Evolutionary conservation across 345 rosid species (phyloP).

Genomic region (Corchorus olitorius): DNA sequence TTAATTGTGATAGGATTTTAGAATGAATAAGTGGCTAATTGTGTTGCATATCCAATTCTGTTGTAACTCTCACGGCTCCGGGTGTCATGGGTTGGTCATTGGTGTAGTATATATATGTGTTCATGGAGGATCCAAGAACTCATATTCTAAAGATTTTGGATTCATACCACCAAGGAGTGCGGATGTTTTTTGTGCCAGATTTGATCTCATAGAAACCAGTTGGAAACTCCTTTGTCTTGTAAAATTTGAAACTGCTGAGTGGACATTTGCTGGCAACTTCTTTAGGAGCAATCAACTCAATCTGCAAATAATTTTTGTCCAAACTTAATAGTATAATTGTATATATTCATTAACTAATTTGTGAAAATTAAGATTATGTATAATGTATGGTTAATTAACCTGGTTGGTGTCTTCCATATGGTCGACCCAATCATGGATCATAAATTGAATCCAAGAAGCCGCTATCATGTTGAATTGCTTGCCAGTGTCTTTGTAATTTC

Average conservation of each 20-base stretch:
- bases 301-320: constrained; percentile 23
- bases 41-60: too few species aligned
- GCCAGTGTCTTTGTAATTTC: constrained; percentile 44
- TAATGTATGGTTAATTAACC: constrained; percentile 20
- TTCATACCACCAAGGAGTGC: constrained; percentile 68
- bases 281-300: constrained; percentile 53
- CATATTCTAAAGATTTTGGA: background rate
- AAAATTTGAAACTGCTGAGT: constrained; percentile 50
- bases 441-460: constrained; percentile 66
- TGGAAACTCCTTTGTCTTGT: constrained; percentile 48
- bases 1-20: too few species aligned
- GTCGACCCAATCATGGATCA: constrained; percentile 76
- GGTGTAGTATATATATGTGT: too few species aligned
- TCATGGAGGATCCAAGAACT: too few species aligned
- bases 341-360: background rate
- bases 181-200: constrained; percentile 42
- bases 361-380: background rate
- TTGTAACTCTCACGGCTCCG: too few species aligned
- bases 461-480: constrained; percentile 72
- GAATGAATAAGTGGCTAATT: too few species aligned
- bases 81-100: too few species aligned
- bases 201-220: constrained; percentile 51
- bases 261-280: constrained; percentile 53
- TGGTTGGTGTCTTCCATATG: constrained; percentile 61
- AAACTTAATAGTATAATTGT: too few species aligned